Evolutionary conservation across 176 grass and related monocot species (phyloP).

Genomic region (Rhynchospora breviuscula): DNA sequence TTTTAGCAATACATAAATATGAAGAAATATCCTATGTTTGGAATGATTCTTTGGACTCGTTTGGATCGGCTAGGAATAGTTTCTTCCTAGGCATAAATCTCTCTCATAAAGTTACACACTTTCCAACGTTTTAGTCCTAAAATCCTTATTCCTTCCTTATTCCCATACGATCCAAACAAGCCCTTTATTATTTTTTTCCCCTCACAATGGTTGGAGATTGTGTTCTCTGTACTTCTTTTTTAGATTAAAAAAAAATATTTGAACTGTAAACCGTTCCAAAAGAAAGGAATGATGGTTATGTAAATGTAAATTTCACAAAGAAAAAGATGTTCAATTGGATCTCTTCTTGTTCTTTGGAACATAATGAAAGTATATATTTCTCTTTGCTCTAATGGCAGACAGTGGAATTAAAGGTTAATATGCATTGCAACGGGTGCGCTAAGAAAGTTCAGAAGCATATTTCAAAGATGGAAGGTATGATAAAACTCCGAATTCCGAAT

Average conservation of each 20-base stretch:
- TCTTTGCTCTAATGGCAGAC: conserved; percentile 39
- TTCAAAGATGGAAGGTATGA: conserved; percentile 93
- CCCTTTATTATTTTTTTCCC: not conserved
- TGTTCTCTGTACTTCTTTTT: not conserved
- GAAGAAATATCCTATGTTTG: not conserved
- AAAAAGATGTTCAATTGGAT: not conserved
- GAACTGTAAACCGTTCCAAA: not conserved
- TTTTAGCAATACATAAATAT: not conserved
- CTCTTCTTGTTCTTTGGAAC: not conserved
- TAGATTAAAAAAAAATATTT: not conserved
- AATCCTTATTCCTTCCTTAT: too few relatives aligned
- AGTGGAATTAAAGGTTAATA: conserved; percentile 89
- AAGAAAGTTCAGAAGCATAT: conserved; percentile 97
- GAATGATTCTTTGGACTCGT: not conserved
- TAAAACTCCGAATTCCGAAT: not conserved
- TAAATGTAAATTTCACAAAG: not conserved
- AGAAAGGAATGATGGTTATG: not conserved
- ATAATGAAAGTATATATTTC: not conserved
- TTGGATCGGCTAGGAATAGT: too few relatives aligned
- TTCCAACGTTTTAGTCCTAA: too few relatives aligned
- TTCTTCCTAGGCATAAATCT: too few relatives aligned
- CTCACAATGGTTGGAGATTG: not conserved
- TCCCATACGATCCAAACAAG: too few relatives aligned
- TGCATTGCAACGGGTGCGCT: conserved; percentile 93
- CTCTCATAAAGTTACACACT: too few relatives aligned